phyloP scores from a whole-genome alignment of 2,329 filamentous ascomycete genomes.

The Penicillium sp. region DNA sequence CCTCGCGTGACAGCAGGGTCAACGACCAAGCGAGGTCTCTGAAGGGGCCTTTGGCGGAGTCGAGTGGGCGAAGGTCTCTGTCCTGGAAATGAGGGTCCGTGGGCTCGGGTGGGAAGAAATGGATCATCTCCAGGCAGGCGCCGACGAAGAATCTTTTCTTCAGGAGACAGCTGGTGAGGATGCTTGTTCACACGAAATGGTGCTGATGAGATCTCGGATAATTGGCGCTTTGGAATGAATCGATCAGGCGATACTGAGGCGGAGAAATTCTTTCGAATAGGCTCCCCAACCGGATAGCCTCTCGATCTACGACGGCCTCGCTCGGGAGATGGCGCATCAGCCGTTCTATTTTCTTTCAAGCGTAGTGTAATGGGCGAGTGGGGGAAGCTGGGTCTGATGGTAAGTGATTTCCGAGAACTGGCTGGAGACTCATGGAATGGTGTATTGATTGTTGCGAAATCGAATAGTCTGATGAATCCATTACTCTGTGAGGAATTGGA shows the following conservation, averaged over 20 bases:
- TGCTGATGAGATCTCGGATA: conserved; percentile 43
- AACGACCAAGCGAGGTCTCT: conserved; percentile 36
- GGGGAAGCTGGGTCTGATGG: background rate
- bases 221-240: conserved; percentile 54
- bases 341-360: conserved; percentile 13
- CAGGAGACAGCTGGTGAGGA: conserved; percentile 43
- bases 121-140: conserved; percentile 50
- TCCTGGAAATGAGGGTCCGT: conserved; percentile 12
- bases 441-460: conserved; percentile 20
- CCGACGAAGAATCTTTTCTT: conserved; percentile 48
- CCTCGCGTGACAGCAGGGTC: conserved; percentile 20
- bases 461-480: conserved; percentile 3
- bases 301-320: conserved; percentile 18
- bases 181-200: conserved; percentile 55
- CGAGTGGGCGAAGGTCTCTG: conserved; percentile 14
- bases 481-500: conserved; percentile 9
- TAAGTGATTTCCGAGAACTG: conserved; percentile 7
- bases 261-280: conserved; percentile 11
- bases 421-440: conserved; percentile 13
- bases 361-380: background rate
- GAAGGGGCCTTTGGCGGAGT: conserved; percentile 23
- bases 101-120: conserved; percentile 47
- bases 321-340: conserved; percentile 1
- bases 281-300: conserved; percentile 10
- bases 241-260: conserved; percentile 51